phyloP scores from a whole-genome alignment of 2,329 filamentous ascomycete species.

The Colletotrichum kahawae region DNA sequence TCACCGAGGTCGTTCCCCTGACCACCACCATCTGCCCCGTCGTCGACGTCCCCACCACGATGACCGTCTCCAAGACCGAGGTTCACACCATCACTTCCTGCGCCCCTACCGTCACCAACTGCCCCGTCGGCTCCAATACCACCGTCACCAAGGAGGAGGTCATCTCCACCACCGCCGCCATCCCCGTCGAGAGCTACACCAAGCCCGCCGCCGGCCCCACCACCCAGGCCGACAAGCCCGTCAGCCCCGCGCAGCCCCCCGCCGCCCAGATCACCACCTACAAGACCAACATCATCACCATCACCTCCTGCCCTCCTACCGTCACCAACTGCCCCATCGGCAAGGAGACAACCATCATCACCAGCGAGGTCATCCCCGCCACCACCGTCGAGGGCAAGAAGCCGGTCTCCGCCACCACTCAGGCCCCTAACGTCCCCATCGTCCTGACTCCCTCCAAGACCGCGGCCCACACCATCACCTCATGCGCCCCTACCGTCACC shows the following conservation, averaged over 20 bases:
- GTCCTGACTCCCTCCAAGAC: slow-evolving; percentile 25
- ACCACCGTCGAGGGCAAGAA: slow-evolving; percentile 14
- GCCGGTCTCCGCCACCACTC: slow-evolving; percentile 45
- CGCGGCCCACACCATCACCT: slow-evolving; percentile 32
- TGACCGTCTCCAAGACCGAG: slow-evolving; percentile 27
- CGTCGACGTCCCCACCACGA: slow-evolving; percentile 23
- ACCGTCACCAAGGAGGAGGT: slow-evolving; percentile 16
- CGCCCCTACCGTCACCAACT: slow-evolving; percentile 27
- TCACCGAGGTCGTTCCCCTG: slow-evolving; percentile 39
- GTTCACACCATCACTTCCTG: slow-evolving; percentile 34
- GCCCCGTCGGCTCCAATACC: slow-evolving; percentile 21
- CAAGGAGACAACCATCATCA: not conserved
- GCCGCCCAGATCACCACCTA: slow-evolving; percentile 34
- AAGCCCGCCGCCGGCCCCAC: not conserved
- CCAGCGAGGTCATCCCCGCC: slow-evolving; percentile 25
- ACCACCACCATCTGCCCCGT: slow-evolving; percentile 51
- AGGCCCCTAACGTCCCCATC: slow-evolving; percentile 27
- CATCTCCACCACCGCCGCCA: not conserved
- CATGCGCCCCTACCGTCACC: slow-evolving; percentile 27
- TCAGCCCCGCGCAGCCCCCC: not conserved
- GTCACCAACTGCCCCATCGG: slow-evolving; percentile 22
- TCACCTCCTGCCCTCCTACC: slow-evolving; percentile 59
- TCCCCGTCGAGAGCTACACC: slow-evolving; percentile 18
- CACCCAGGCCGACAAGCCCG: not conserved
- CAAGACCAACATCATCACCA: slow-evolving; percentile 52